Percentiles rank a stretch among this genome's conserved stretches.
These are phyloP conservation scores for Xylaria multiplex DNA, from an alignment of 2,329 filamentous ascomycete genomes.

Conservation along the genomic window DNA sequence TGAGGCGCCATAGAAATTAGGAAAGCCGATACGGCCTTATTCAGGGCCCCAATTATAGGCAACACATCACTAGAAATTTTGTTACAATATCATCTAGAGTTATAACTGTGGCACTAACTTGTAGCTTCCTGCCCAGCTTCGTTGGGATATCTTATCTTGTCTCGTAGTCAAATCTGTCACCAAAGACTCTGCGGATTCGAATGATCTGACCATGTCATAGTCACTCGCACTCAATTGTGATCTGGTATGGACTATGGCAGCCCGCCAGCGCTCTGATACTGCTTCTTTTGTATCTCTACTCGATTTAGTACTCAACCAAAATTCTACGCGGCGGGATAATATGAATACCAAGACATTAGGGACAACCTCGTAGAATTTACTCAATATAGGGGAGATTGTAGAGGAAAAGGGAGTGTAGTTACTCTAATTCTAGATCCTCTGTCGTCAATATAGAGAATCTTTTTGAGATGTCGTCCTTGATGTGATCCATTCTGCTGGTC, in stretches of 20 bases:
- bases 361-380: no score
- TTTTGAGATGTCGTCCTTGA: no score
- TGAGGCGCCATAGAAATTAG: neutral
- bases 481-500: no score
- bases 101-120: neutral
- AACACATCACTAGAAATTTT: neutral
- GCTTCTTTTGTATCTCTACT: neutral
- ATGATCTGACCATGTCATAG: slow-evolving; percentile 1
- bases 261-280: neutral
- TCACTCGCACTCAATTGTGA: neutral
- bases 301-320: no score
- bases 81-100: no score
- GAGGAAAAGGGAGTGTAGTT: no score
- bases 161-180: neutral
- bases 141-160: neutral
- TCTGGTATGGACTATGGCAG: neutral
- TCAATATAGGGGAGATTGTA: no score
- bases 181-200: neutral
- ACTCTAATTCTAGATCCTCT: no score
- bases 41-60: neutral
- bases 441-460: no score
- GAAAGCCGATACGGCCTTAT: neutral
- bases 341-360: no score
- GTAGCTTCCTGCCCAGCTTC: neutral
- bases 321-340: no score